These are phyloP conservation scores for Saturnispora zaruensis DNA, from an alignment of 805 yeast genomes.

Conservation along the genomic window DNA sequence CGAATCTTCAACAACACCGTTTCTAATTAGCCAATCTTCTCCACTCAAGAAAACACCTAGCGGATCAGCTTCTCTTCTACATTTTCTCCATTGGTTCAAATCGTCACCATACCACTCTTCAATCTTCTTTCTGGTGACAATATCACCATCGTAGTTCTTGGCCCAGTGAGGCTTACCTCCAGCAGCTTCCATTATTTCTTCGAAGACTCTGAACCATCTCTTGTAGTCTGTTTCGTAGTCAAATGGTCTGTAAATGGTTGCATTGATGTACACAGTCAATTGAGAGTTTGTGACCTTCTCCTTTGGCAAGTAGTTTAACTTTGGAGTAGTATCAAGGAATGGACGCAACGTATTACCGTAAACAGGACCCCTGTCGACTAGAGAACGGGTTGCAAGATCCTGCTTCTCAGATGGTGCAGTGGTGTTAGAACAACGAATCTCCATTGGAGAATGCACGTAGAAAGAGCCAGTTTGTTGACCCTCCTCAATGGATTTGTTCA, in stretches of 20 bases:
- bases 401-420: conserved; percentile 38
- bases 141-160: conserved; percentile 81
- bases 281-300: conserved; percentile 59
- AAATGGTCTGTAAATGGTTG: conserved; percentile 96
- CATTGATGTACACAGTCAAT: conserved; percentile 79
- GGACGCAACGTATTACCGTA: conserved; percentile 82
- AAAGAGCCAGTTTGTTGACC: conserved; percentile 57
- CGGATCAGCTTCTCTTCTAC: conserved; percentile 70
- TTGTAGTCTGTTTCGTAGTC: conserved; percentile 60
- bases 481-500: conserved; percentile 49
- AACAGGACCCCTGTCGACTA: conserved; percentile 63
- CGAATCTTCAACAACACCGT: conserved; percentile 49
- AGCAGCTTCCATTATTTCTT: conserved; percentile 61
- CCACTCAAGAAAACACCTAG: conserved; percentile 72
- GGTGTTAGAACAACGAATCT: conserved; percentile 87
- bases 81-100: conserved; percentile 47
- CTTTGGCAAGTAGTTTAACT: conserved; percentile 45
- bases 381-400: conserved; percentile 44
- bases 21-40: conserved; percentile 70
- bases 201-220: conserved; percentile 80
- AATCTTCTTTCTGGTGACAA: conserved; percentile 65
- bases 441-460: conserved; percentile 92
- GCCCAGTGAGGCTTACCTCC: conserved; percentile 99
- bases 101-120: conserved; percentile 75
- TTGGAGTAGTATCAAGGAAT: conserved; percentile 71